Evolutionary conservation across 257 asterid species (phyloP), one percentile per base, ranked within the genome.

Genomic region (Penstemon davidsonii): DNA sequence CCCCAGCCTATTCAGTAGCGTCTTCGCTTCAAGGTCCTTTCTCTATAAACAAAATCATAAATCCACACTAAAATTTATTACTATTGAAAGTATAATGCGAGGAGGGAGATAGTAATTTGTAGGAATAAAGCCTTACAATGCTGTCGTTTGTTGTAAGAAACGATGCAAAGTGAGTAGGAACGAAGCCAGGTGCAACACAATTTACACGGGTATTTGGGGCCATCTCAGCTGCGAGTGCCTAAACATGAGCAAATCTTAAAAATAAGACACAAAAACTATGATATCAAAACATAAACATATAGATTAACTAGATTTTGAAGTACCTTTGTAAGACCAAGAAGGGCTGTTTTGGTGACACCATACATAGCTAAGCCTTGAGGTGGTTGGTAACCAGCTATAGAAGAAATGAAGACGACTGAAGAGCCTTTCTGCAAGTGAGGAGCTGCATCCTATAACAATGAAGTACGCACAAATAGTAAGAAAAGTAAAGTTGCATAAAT

Each of bases 151-250:
- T 12, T 4, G 86, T 84, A 11, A 93, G 81, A 49, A 68, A 83
- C 33, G 80, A 70, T 6, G 98, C 90, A 69, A 90, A 90, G 69
- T 87, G 73, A 42, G 97, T 90, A 11, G 97, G 98, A 49, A 93
- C 98, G 73, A 90, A 88, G 59, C 98, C 98, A 57, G 97, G 98
- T 3, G 98, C 97, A 39, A 93, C 77, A 60, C 97, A 90, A 82
- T 90, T 93, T 9, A 93, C 98, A 42, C 97, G 95, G 74, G 92
- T 84, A 51, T 93, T 80, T 5, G 98, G 97, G 45, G 92, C 92
- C 96, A 93, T 76, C 83, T 93, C 97, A 66, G 87, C 81, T 3
- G 98, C 95, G 5, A 93, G 92, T 56, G 92, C 98, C 98, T 90
- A 55, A 41, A 71, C 12, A 61, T 64, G 75, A 62, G 59, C 12